Evolutionary conservation across 2,329 filamentous ascomycete genomes (phyloP).

Genomic region (Alternaria longipes): DNA sequence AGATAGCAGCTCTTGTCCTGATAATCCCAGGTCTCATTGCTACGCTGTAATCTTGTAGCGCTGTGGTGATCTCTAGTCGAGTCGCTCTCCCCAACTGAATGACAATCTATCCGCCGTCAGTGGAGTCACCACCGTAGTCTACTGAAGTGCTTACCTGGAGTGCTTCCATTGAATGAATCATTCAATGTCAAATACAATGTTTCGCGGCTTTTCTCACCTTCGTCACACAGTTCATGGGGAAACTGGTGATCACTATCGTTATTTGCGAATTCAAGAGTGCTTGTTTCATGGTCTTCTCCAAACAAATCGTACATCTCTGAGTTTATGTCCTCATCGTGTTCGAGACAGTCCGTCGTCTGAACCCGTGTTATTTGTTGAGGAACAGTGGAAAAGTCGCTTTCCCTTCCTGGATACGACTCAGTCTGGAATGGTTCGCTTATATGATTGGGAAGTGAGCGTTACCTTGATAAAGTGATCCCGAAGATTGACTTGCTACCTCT

Average conservation of each 20-base stretch:
- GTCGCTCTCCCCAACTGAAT: neutral
- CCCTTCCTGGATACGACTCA: neutral
- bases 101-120: neutral
- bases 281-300: neutral
- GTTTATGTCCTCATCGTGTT: neutral
- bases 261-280: neutral
- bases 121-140: neutral
- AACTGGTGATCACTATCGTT: neutral
- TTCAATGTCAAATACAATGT: neutral
- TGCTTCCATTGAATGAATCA: neutral
- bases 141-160: slow-evolving; percentile 2
- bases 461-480: slow-evolving; percentile 3
- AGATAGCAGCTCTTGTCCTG: neutral
- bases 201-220: neutral
- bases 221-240: neutral
- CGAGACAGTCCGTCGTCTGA: neutral
- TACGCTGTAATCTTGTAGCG: neutral
- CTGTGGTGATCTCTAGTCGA: neutral
- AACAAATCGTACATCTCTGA: neutral
- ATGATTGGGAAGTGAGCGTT: neutral
- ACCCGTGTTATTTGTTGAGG: neutral
- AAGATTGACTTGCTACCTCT: neutral
- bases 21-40: neutral
- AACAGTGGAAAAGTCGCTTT: neutral
- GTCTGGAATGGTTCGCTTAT: neutral